A percentile compares a stretch with the other conserved stretches of the same genome.
These are phyloP conservation scores for Omphalotus guepiniiformis DNA, from an alignment of 768 basidiomycete species.

Conservation along the genomic window DNA sequence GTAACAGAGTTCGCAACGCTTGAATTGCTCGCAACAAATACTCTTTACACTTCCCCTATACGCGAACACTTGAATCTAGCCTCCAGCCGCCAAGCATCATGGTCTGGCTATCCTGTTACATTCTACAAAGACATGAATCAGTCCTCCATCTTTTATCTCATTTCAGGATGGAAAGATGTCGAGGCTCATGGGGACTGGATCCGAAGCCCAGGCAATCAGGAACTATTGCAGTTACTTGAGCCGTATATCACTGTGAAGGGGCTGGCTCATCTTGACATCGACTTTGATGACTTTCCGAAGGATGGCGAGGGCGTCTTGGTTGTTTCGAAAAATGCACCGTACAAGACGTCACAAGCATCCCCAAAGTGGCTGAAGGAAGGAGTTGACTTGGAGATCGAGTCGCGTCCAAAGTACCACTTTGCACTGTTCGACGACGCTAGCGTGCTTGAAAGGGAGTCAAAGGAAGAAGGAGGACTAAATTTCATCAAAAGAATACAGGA, in stretches of 20 bases:
- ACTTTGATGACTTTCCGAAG: constrained; percentile 28
- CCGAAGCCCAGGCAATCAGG: constrained; percentile 33
- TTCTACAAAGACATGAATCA: constrained; percentile 30
- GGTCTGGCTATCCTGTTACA: constrained; percentile 37
- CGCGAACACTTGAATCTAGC: constrained; percentile 26
- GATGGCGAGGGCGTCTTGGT: neutral
- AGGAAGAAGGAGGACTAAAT: neutral
- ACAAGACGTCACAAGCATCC: neutral
- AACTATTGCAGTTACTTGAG: constrained; percentile 26
- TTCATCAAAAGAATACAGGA: neutral
- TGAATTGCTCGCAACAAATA: constrained; percentile 26
- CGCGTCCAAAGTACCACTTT: neutral
- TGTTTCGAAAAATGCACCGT: neutral
- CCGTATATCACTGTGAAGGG: constrained; percentile 27
- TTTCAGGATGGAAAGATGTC: constrained; percentile 42
- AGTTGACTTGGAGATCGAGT: neutral
- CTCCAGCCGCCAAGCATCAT: constrained; percentile 31
- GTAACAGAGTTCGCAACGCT: constrained; percentile 42
- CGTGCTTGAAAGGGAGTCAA: neutral
- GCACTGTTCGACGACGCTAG: neutral
- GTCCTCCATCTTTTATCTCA: constrained; percentile 27
- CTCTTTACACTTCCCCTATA: constrained; percentile 18
- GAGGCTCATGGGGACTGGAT: constrained; percentile 40
- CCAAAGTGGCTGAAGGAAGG: too few species aligned
- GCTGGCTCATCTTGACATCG: constrained; percentile 36